Evolutionary conservation across 164 flowering plant species (phyloP), one percentile per base, ranked within the genome.

Genomic region (Vitis labrusca): DNA sequence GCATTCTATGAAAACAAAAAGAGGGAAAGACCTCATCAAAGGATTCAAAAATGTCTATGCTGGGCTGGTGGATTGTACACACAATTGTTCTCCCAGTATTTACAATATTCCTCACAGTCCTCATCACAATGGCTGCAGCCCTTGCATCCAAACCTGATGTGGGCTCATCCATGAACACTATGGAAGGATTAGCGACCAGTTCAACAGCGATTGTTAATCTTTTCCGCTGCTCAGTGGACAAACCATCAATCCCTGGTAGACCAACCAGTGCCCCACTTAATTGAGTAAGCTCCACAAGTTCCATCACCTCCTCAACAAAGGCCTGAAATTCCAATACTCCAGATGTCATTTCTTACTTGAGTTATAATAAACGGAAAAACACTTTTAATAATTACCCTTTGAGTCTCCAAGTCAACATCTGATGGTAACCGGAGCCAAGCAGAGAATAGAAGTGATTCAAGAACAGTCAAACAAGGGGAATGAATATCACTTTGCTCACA

Each of bases 141-240:
- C 99, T 84, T 59, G 98, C 99, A 85, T 96, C 99, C 83, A 96
- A 76, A 32, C 99, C 98, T 48, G 99, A 91, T 6, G 99, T 96
- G 61, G 99, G 99, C 78, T 96, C 99, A 78, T 96, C 98, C 99
- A 96, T 93, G 75, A 96, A 96, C 15, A 96, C 97, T 68, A 96
- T 90, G 44, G 99, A 93, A 59, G 99, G 99, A 73, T 96, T 96
- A 19, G 99, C 97, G 49, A 96, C 98, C 70, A 96, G 85, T 76
- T 96, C 99, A 68, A 93, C 94, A 23, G 99, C 99, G 64, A 96
- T 96, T n/a, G 99, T 96, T 63, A 96, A 74, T 73, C 99, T 88
- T 83, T 96, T 96, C 50, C 99, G 77, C 72, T 95, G 99, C 79
- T 91, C 99, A 3, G 98, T 96, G 13, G 98, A 96, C 78, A 96